A percentile compares a stretch with the other conserved stretches of the same genome.
Conservation (phyloP, 495 filamentous ascomycete genomes). For the Aspergillus steynii region DNA sequence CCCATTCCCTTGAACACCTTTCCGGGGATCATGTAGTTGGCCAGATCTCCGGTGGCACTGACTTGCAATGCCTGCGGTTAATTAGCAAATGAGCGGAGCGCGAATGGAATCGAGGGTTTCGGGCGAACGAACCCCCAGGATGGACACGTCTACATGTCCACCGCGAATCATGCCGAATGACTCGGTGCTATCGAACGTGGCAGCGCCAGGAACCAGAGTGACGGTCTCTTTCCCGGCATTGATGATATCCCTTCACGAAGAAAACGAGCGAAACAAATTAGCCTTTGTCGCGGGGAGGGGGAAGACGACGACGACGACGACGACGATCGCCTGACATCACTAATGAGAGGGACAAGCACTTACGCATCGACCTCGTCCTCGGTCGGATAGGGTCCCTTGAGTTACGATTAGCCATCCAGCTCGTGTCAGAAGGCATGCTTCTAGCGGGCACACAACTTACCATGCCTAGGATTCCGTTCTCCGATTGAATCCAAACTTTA, state of each 20-base stretch:
- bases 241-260: conserved; percentile 65
- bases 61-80: conserved; percentile 73
- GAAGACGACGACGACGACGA: neutral
- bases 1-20: conserved; percentile 92
- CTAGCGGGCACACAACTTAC: conserved; percentile 19
- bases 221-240: conserved; percentile 96
- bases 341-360: conserved; percentile 11
- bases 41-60: conserved; percentile 75
- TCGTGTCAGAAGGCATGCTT: neutral
- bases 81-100: neutral
- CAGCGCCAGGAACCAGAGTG: conserved; percentile 75
- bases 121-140: conserved; percentile 61
- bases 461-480: conserved; percentile 89
- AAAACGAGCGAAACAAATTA: conserved; percentile 3
- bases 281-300: neutral
- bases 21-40: conserved; percentile 90
- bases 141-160: conserved; percentile 85
- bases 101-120: neutral
- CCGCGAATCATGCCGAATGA: conserved; percentile 92
- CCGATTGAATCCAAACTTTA: conserved; percentile 83
- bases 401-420: conserved; percentile 1
- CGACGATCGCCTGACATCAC: neutral
- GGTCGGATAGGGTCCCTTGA: conserved; percentile 77
- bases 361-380: conserved; percentile 75
- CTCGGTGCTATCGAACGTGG: conserved; percentile 83